Evolutionary conservation across 306 rosid species (phyloP), one percentile per base, ranked within the genome.

Genomic region (Pueraria montana): DNA sequence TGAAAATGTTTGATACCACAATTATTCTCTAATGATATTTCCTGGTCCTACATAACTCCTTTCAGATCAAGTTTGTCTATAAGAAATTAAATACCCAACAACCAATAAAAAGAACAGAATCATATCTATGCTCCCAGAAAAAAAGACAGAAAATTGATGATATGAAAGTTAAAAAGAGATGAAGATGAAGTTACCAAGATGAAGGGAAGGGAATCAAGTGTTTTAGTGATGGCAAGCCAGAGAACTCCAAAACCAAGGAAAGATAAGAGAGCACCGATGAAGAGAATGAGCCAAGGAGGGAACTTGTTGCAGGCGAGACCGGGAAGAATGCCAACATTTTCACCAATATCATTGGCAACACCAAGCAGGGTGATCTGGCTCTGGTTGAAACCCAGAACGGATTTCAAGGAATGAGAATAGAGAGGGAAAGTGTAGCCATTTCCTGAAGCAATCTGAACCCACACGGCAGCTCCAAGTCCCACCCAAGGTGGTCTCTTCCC

Each of bases 401-500:
- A 88, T 74, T 92, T 94, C 72, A 94, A 83, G 11, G 97, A 78
- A 80, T 87, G 91, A 36, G 98, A 94, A 61, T 94, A 94, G 2
- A 92, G 93, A 0, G 95, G 91, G 72, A 94, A 94, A 9, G 81
- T 84, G 82, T 77, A 87, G 4, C 89, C 74, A 64, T 88, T 90
- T 65, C 97, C 98, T 0, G 93, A 82, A 0, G 91, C 94, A 20
- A 92, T 86, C 59, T 89, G 93, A 23, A 92, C 82, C 98, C 98
- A 94, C 7, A 92, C 97, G 0, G 93, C 89, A 8, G 93, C 98
- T 81, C 94, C 97, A 9, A 94, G 79, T 0, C 94, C 98, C 81
- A 94, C 97, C 98, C 98, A 94, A 46, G 97, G 98, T 30, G 98
- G 98, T 17, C 94, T 80, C 0, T 83, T 89, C 4, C 98, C 98